Evolutionary conservation across 192 early-diverging fungal species (phyloP), one percentile per base, ranked within the genome.

Genomic region (Allomyces macrogynus): DNA sequence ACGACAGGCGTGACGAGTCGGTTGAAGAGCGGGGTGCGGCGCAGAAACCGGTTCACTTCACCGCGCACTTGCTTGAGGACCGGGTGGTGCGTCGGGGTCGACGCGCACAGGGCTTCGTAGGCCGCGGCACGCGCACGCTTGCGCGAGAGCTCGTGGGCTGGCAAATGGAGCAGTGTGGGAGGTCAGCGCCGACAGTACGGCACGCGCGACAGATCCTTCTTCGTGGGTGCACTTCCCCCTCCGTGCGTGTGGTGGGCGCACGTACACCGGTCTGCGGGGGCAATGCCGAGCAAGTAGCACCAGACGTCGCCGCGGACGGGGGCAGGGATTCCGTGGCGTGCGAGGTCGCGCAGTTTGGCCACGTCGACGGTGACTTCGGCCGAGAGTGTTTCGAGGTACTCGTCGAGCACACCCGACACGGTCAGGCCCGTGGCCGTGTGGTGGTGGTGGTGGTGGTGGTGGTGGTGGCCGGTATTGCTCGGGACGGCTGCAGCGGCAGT

Each of bases 231-330:
- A 8, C 32, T 0, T 40, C 32, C 32, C 32, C 7, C 32, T 7
- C 8, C 32, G 32, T 40, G 32, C 32, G 32, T 40, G 7, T 40
- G 32, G 32, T 40, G 32, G 32, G 32, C 32, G 26, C 54, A 76
- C 75, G 71, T 77, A 81, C 85, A 86, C 70, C 87, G 75, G 76
- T 94, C 87, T 10, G 89, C 76, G 63, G 84, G 77, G 73, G 89
- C 81, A 24, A 92, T 87, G 62, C 86, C 88, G 24, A 94, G 79
- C 61, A 94, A 74, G 64, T 84, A 91, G 74, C 89, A 85, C 91
- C 91, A 94, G 32, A 87, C 88, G 60, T 88, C 87, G 64, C 83
- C 81, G 70, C 87, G 79, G 63, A 93, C 79, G 70, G 89, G 83
- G 63, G 80, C 77, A 22, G 91, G 89, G 72, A 92, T 79, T 24